These are phyloP conservation scores for Heterobasidion occidentale DNA, from an alignment of 1,284 basidiomycete genomes.

Conservation along the genomic window DNA sequence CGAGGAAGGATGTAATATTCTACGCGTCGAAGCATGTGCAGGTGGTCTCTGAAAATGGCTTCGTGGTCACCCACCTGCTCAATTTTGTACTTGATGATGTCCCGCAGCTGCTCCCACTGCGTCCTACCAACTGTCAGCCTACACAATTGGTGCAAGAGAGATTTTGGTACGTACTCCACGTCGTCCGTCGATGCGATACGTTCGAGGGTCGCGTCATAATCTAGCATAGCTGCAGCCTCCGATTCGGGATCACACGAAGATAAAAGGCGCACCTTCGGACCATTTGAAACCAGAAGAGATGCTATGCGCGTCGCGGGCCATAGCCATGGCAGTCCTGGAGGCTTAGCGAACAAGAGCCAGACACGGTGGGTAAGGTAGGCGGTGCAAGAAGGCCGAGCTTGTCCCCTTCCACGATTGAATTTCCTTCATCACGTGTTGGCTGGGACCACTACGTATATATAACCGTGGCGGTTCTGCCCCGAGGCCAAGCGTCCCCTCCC, in stretches of 20 bases:
- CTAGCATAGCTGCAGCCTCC: slow-evolving; percentile 26
- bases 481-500: no score
- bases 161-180: slow-evolving; percentile 43
- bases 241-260: neutral
- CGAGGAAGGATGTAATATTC: slow-evolving; percentile 55
- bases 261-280: slow-evolving; percentile 4
- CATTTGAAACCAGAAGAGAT: slow-evolving; percentile 3
- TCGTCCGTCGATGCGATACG: slow-evolving; percentile 64
- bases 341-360: no score
- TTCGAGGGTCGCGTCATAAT: slow-evolving; percentile 56
- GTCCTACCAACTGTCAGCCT: slow-evolving; percentile 31
- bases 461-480: no score
- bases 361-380: no score
- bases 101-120: slow-evolving; percentile 69
- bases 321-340: neutral
- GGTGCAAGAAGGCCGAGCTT: no score
- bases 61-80: slow-evolving; percentile 36
- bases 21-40: slow-evolving; percentile 16
- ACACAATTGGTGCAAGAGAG: neutral
- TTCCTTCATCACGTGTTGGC: no score
- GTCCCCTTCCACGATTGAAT: no score
- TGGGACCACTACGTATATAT: no score
- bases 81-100: slow-evolving; percentile 67
- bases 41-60: neutral
- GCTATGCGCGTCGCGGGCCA: neutral